A percentile compares a stretch with the other conserved stretches of the same genome.
These are phyloP conservation scores for Selenicereus undatus DNA, from an alignment of 148 eudicot species.

Conservation along the genomic window DNA sequence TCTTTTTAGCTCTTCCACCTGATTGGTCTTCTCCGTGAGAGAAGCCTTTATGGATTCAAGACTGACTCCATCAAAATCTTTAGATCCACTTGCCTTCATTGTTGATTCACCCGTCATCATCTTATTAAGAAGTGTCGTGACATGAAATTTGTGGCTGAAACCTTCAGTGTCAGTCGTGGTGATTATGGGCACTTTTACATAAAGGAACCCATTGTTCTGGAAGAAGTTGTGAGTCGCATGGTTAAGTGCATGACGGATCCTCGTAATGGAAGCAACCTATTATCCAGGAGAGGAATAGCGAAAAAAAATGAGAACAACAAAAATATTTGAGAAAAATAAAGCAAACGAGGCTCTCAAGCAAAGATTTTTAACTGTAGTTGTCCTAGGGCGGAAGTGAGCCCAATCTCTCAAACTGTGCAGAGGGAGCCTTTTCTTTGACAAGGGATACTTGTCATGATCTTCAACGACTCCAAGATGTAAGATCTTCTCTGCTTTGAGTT, in stretches of 20 bases:
- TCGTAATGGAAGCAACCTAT: constrained; percentile 78
- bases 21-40: constrained; percentile 48
- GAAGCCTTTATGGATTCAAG: constrained; percentile 60
- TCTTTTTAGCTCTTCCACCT: constrained; percentile 65
- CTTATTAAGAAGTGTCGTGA: constrained; percentile 50
- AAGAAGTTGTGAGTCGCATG: constrained; percentile 68
- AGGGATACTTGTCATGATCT: constrained; percentile 66
- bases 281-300: constrained; percentile 8
- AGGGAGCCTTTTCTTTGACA: constrained; percentile 75
- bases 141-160: constrained; percentile 52
- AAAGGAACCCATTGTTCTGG: constrained; percentile 60
- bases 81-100: background rate
- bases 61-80: constrained; percentile 31
- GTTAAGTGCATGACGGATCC: constrained; percentile 57
- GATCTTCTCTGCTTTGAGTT: constrained; percentile 71
- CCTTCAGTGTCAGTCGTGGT: constrained; percentile 68
- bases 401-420: constrained; percentile 58
- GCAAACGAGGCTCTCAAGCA: background rate
- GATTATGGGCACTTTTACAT: constrained; percentile 78
- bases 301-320: background rate
- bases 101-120: constrained; percentile 15
- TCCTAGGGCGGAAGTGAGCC: constrained; percentile 80
- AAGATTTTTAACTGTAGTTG: constrained; percentile 58
- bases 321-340: background rate
- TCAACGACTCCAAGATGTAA: constrained; percentile 76